Evolutionary conservation across 2,329 filamentous ascomycete genomes (phyloP).

Genomic region (Lasiodiplodia sp.): DNA sequence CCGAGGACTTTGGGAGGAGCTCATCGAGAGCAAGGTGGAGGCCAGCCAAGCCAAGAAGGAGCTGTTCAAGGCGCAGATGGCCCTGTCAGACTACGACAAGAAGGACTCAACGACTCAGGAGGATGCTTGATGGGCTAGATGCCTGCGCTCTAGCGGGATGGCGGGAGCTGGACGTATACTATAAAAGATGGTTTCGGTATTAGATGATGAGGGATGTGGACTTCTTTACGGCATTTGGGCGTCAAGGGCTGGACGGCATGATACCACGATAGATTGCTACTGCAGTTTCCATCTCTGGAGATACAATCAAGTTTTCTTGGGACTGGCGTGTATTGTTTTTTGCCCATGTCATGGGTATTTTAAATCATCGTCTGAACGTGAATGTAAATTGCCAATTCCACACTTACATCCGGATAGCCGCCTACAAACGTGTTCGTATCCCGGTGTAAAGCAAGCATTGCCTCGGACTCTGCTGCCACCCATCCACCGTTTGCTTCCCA

Average conservation of each 20-base stretch:
- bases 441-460: not conserved
- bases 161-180: not conserved
- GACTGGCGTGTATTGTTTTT: too few relatives aligned
- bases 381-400: too few relatives aligned
- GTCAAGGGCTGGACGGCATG: not conserved
- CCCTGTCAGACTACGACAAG: not conserved
- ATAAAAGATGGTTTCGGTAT: not conserved
- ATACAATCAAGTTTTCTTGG: not conserved
- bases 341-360: too few relatives aligned
- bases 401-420: too few relatives aligned
- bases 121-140: not conserved
- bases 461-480: not conserved
- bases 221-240: not conserved
- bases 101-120: not conserved
- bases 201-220: not conserved
- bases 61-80: not conserved
- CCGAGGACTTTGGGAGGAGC: not conserved
- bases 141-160: not conserved
- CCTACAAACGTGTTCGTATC: not conserved
- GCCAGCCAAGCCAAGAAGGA: not conserved
- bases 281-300: not conserved
- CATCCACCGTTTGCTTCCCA: not conserved
- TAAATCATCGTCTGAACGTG: too few relatives aligned
- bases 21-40: not conserved
- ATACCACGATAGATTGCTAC: not conserved